Conservation (phyloP, 106 monocot species). For the Dendrobium nobile region DNA sequence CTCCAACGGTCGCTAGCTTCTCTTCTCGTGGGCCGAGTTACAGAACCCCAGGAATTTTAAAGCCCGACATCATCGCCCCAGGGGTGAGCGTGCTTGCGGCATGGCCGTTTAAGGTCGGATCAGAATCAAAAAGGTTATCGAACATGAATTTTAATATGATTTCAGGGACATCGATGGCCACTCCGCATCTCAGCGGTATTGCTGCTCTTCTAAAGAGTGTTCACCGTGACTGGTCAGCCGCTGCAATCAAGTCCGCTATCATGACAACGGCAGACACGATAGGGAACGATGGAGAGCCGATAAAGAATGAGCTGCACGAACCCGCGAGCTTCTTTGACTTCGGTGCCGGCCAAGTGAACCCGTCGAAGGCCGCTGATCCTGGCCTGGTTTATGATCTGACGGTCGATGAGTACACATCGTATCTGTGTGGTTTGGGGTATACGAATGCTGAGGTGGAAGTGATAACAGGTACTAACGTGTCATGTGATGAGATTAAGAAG, state of each 20-base stretch:
- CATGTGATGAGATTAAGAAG: not conserved
- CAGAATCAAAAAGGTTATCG: not conserved
- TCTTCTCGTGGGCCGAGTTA: conserved; percentile 20
- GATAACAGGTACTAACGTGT: not conserved
- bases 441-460: not conserved
- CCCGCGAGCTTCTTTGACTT: not conserved
- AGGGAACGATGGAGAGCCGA: not conserved
- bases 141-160: not conserved
- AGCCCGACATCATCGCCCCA: not conserved
- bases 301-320: conserved; percentile 1
- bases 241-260: conserved; percentile 19
- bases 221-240: conserved; percentile 19
- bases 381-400: conserved; percentile 26
- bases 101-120: not conserved
- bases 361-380: conserved; percentile 9
- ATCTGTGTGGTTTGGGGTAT: conserved; percentile 14
- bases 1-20: conserved; percentile 5
- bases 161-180: conserved; percentile 24
- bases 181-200: conserved; percentile 11
- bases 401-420: conserved; percentile 12
- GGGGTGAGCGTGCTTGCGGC: conserved; percentile 1
- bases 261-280: not conserved
- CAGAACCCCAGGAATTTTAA: conserved; percentile 3
- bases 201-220: conserved; percentile 13
- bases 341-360: conserved; percentile 19